Base-by-base conservation (phyloP, 139 green algal genomes). In the Ostreobium quekettii region DNA sequence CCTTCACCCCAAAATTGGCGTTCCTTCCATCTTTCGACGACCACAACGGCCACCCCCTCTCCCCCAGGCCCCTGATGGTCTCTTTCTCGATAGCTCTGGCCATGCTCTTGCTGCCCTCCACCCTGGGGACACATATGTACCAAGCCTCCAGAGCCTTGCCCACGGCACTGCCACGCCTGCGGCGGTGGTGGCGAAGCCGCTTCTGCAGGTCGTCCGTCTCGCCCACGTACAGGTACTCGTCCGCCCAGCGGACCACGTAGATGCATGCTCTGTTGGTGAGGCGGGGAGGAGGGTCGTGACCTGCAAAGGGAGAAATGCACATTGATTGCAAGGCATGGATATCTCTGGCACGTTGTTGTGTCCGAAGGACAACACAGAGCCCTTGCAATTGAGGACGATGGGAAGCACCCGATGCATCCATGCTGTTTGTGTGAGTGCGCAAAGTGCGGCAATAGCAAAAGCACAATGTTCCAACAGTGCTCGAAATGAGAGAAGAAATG, bases 141-240 rank as follows among this genome's bases (percentile, higher is more conserved):
- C 35, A 56, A 56, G 36, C 42, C 36, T 57, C 61, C 30, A 68
- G 37, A 33, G 3, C 7, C 24, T 30, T 4, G 4, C 8, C 5
- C 4, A 53, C 11, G 4, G 58, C 22, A 19, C 19, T 62, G 42
- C 47, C 47, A 36, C 42, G 49, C 5, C 36, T 8, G 11, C 15
- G 19, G 19, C 36, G 32, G 26, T 68, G 36, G 22, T 56, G 26
- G 4, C 22, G 11, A 4, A 68, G 11, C 15, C 61, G 35, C 7
- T 5, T 6, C 8, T 36, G 35, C 5, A 68, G 36, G 31, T 53
- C 35, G 61, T 68, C 61, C 19, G 35, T 68, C 74, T 87, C 67
- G 1, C 83, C 83, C 31, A 69, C 71, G 63, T 90, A 90, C 2
- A 80, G 75, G 49, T 64, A 74, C 22, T 77, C 84, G 48, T 83